phyloP scores from a whole-genome alignment of 129 eudicot genomes.

The Ambrosia artemisiifolia region DNA sequence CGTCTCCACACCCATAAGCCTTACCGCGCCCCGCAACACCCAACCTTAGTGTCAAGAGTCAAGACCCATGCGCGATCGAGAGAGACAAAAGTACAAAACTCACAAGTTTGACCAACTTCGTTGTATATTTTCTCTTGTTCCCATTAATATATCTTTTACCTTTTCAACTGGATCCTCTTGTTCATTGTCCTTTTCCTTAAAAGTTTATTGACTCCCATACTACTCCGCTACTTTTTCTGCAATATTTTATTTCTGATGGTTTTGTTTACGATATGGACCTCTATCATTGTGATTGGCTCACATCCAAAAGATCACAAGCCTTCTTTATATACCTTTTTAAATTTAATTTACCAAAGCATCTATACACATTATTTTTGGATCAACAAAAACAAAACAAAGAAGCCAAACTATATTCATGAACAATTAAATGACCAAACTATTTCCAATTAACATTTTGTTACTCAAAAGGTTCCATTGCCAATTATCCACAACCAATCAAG shows the following conservation, averaged over 20 bases:
- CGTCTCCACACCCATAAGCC: too few species aligned
- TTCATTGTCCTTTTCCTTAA: too few species aligned
- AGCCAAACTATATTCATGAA: neutral
- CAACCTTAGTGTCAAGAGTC: too few species aligned
- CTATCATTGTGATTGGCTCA: neutral
- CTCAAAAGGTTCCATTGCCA: slow-evolving; percentile 39
- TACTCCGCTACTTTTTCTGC: too few species aligned
- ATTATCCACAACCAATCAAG: slow-evolving; percentile 84
- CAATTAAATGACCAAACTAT: neutral
- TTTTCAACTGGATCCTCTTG: too few species aligned
- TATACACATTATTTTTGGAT: neutral
- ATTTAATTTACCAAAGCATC: neutral
- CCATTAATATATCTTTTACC: too few species aligned
- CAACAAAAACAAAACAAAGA: neutral
- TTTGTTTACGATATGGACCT: neutral
- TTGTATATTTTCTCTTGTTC: too few species aligned
- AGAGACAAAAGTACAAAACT: too few species aligned
- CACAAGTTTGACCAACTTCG: too few species aligned
- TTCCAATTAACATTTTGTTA: neutral
- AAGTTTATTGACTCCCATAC: too few species aligned
- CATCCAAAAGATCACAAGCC: neutral
- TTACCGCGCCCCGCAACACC: too few species aligned
- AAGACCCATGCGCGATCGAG: too few species aligned
- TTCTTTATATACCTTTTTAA: neutral
- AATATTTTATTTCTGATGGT: neutral